These are phyloP conservation scores for Scalesia atractyloides DNA, from an alignment of 129 eudicot genomes.

Conservation along the genomic window DNA sequence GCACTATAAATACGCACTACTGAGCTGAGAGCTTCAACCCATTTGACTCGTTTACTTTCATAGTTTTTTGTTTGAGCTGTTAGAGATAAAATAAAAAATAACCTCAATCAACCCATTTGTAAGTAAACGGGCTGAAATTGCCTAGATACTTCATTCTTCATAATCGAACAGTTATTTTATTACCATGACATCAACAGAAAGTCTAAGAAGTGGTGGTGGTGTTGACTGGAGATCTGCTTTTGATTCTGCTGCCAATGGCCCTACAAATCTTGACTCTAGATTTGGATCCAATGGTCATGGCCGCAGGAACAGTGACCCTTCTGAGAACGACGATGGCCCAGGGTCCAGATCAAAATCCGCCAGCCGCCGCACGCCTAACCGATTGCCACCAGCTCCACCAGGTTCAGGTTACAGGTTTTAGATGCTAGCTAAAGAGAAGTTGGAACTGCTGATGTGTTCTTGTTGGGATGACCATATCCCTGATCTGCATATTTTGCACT, in stretches of 20 bases:
- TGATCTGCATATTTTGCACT: conserved; percentile 22
- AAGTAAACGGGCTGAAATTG: too few relatives aligned
- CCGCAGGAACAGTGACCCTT: conserved; percentile 61
- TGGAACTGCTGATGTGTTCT: conserved; percentile 45
- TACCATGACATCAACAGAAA: conserved; percentile 51
- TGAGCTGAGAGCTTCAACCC: too few relatives aligned
- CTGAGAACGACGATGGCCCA: conserved; percentile 61
- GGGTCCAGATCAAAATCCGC: conserved; percentile 24
- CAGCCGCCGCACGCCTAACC: conserved; percentile 85
- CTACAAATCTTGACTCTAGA: conserved; percentile 44
- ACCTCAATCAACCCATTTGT: too few relatives aligned
- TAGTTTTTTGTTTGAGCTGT: too few relatives aligned
- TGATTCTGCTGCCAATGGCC: conserved; percentile 91
- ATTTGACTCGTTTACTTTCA: too few relatives aligned
- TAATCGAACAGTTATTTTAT: too few relatives aligned
- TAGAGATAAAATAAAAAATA: too few relatives aligned
- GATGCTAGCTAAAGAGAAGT: conserved; percentile 19
- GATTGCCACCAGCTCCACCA: conserved; percentile 93
- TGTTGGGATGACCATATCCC: conserved; percentile 38
- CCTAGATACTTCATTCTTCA: too few relatives aligned
- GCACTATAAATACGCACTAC: too few relatives aligned
- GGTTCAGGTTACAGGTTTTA: conserved; percentile 49
- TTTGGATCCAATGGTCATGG: conserved; percentile 72
- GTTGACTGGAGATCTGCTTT: conserved; percentile 97
- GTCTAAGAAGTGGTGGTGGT: conserved; percentile 76